Percentiles rank a stretch among this genome's conserved stretches.
Conservation (phyloP, 2,329 filamentous ascomycete species). For the Aureobasidium namibiae region DNA sequence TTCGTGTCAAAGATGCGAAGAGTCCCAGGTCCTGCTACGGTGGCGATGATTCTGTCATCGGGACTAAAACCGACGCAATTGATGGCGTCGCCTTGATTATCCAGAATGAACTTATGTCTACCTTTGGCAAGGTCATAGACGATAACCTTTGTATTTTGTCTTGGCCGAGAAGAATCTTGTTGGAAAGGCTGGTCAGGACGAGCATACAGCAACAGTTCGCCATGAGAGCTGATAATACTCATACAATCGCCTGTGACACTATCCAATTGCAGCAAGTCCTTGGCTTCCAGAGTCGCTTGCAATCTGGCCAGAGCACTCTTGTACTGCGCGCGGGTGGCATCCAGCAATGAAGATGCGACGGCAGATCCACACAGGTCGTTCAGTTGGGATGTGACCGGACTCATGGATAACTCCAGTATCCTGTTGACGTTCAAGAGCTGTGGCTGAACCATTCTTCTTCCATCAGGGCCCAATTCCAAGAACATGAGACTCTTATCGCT, state of each 20-base stretch:
- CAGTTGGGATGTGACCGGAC: neutral
- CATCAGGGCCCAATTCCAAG: neutral
- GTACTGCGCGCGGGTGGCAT: neutral
- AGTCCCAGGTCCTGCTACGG: neutral
- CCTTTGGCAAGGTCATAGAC: neutral
- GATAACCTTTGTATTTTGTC: neutral
- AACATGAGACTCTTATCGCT: neutral
- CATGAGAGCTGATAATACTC: neutral
- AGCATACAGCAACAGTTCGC: neutral
- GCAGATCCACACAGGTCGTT: neutral
- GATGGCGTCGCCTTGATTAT: neutral
- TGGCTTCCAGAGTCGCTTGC: neutral
- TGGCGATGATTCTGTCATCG: neutral
- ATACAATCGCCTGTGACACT: neutral
- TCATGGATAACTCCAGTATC: neutral
- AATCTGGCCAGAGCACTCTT: neutral
- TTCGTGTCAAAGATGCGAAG: conserved; percentile 15
- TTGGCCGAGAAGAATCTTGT: neutral
- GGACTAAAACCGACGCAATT: neutral
- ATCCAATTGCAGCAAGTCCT: neutral
- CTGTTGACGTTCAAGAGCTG: neutral
- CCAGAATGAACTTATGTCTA: neutral
- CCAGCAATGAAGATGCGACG: neutral
- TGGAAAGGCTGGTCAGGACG: neutral
- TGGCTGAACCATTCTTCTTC: neutral